phyloP scores from a whole-genome alignment of 306 rosid genomes.

The Castanopsis chinensis region DNA sequence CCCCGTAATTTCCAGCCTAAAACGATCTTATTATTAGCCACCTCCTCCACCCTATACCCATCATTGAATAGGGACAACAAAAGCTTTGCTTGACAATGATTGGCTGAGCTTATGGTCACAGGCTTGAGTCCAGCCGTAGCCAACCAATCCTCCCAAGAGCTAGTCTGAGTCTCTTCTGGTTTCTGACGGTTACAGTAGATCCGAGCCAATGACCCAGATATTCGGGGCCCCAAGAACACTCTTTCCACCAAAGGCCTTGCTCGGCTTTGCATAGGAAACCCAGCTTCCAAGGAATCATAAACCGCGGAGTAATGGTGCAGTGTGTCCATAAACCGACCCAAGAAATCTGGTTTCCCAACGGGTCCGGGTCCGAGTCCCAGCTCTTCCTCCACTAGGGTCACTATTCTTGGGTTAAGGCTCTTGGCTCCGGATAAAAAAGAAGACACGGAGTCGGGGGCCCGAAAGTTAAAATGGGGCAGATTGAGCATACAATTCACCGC shows the following conservation, averaged over 20 bases:
- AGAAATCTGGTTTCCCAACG: conserved; percentile 34
- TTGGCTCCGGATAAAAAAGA: conserved; percentile 68
- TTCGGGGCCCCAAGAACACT: conserved; percentile 71
- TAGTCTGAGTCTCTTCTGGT: conserved; percentile 20
- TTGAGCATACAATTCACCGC: conserved; percentile 79
- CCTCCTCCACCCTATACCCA: conserved; percentile 70
- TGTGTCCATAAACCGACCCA: conserved; percentile 66
- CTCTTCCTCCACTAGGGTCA: conserved; percentile 75
- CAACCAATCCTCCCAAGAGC: conserved; percentile 66
- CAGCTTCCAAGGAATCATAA: conserved; percentile 77
- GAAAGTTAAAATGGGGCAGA: conserved; percentile 66
- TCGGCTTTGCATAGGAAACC: conserved; percentile 64
- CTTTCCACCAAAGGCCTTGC: conserved; percentile 74
- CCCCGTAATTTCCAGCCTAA: conserved; percentile 76
- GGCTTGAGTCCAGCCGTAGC: conserved; percentile 43
- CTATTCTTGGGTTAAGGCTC: conserved; percentile 47
- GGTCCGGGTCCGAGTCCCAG: conserved; percentile 34
- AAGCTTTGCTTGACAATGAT: conserved; percentile 77
- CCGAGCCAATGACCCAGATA: conserved; percentile 53
- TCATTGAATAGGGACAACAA: conserved; percentile 71
- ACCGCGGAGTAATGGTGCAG: conserved; percentile 72
- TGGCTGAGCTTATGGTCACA: conserved; percentile 55
- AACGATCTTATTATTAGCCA: conserved; percentile 48
- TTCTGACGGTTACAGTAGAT: conserved; percentile 34
- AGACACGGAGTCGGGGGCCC: conserved; percentile 51